phyloP scores from a whole-genome alignment of 2,329 filamentous ascomycete genomes.

The Fusarium staphyleae region DNA sequence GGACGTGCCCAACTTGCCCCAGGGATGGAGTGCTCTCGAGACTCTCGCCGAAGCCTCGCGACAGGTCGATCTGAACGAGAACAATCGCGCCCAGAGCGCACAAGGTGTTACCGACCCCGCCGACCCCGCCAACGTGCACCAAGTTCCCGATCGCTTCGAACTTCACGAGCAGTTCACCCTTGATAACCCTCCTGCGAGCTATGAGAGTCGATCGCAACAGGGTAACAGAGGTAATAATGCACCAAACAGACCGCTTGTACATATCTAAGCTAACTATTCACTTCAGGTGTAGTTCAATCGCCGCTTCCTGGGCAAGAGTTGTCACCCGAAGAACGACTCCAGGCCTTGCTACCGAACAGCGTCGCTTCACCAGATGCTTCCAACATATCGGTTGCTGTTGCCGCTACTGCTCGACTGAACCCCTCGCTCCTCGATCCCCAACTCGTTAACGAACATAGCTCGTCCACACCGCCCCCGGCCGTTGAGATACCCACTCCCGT shows the following conservation, averaged over 20 bases:
- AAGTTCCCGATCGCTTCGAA: slow-evolving; percentile 54
- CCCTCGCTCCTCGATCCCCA: slow-evolving; percentile 63
- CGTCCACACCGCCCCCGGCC: slow-evolving; percentile 43
- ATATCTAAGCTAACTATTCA: slow-evolving; percentile 15
- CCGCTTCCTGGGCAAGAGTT: slow-evolving; percentile 46
- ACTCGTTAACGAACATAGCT: slow-evolving; percentile 46
- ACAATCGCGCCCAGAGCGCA: slow-evolving; percentile 58
- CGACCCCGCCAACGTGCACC: slow-evolving; percentile 35
- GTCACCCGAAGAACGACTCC: slow-evolving; percentile 59
- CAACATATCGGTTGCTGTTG: slow-evolving; percentile 63
- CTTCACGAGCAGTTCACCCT: slow-evolving; percentile 66
- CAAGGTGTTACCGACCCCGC: slow-evolving; percentile 44
- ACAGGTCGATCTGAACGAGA: slow-evolving; percentile 73
- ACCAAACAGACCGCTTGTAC: neutral
- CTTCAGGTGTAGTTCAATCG: slow-evolving; percentile 31
- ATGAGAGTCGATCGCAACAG: slow-evolving; percentile 48
- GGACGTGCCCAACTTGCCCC: slow-evolving; percentile 50
- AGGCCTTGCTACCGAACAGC: slow-evolving; percentile 52
- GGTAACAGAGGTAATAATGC: slow-evolving; percentile 40
- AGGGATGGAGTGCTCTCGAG: slow-evolving; percentile 81
- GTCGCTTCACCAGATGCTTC: slow-evolving; percentile 53
- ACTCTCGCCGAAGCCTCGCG: slow-evolving; percentile 88
- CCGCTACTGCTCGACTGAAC: slow-evolving; percentile 63
- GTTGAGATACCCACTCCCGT: slow-evolving; percentile 32
- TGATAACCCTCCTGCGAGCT: slow-evolving; percentile 61